Evolutionary conservation across 1,284 basidiomycete genomes (phyloP).

Genomic region (Sphaerobolus stellatus): DNA sequence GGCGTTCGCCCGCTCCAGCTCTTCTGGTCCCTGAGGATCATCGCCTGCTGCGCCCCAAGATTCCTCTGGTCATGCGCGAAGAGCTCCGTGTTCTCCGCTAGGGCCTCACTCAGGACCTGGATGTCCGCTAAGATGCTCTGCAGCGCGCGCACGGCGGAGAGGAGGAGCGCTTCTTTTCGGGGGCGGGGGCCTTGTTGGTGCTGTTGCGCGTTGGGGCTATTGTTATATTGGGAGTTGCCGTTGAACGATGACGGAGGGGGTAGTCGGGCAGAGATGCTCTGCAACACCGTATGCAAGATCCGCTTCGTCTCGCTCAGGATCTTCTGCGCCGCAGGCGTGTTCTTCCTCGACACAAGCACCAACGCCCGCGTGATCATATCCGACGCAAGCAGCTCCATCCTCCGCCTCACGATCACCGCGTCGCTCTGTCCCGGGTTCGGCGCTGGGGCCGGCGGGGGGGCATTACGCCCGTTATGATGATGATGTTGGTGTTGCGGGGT

Average conservation of each 20-base stretch:
- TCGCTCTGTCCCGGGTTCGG: no score
- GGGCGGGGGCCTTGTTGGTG: slow-evolving; percentile 47
- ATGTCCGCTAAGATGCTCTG: slow-evolving; percentile 83
- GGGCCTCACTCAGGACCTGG: slow-evolving; percentile 77
- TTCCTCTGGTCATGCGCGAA: slow-evolving; percentile 90
- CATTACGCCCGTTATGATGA: slow-evolving; percentile 25
- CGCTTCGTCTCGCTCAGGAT: slow-evolving; percentile 87
- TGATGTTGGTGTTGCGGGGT: slow-evolving; percentile 18
- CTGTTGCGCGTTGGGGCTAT: slow-evolving; percentile 37
- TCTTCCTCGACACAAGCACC: slow-evolving; percentile 84
- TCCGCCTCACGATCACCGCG: slow-evolving; percentile 82
- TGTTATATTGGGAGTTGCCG: no score
- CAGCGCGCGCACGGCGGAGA: slow-evolving; percentile 72
- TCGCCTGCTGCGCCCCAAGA: slow-evolving; percentile 90
- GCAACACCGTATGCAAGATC: slow-evolving; percentile 81
- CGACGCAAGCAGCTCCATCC: slow-evolving; percentile 89
- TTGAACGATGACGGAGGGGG: no score
- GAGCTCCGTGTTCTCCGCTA: slow-evolving; percentile 86
- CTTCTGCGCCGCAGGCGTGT: slow-evolving; percentile 82
- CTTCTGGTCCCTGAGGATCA: slow-evolving; percentile 90
- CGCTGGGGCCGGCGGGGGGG: slow-evolving; percentile 50
- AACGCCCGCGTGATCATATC: slow-evolving; percentile 95
- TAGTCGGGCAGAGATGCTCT: slow-evolving; percentile 72
- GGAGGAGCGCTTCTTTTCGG: slow-evolving; percentile 70
- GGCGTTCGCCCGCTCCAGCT: slow-evolving; percentile 87